Evolutionary conservation across 257 asterid species (phyloP).

Genomic region (Nicotiana tabacum): DNA sequence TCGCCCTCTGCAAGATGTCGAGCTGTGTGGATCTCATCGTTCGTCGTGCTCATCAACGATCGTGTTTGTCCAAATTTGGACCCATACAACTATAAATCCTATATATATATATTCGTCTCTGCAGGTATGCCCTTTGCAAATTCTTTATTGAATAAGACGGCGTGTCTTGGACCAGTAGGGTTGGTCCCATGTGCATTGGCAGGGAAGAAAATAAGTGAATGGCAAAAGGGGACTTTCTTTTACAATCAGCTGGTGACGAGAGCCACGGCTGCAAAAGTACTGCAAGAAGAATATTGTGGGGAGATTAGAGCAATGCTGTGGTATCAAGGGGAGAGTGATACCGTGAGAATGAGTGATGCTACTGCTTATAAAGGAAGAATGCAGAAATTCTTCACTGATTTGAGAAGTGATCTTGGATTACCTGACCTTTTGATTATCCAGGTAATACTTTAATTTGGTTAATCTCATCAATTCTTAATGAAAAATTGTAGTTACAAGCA

Average conservation of each 20-base stretch:
- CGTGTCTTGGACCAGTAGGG: conserved; percentile 17
- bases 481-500: no score
- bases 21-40: no score
- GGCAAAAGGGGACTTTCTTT: conserved; percentile 24
- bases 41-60: no score
- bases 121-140: conserved; percentile 34
- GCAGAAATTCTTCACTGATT: conserved; percentile 19
- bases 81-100: neutral
- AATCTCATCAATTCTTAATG: no score
- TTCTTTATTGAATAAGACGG: conserved; percentile 11
- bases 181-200: conserved; percentile 41
- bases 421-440: conserved; percentile 23
- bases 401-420: conserved; percentile 19
- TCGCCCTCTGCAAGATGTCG: no score
- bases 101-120: neutral
- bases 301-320: conserved; percentile 24
- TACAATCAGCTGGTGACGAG: conserved; percentile 26
- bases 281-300: conserved; percentile 1
- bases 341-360: conserved; percentile 11
- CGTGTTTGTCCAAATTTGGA: no score
- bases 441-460: conserved; percentile 5
- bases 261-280: conserved; percentile 5
- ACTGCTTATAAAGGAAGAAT: conserved; percentile 17
- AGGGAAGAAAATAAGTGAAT: conserved; percentile 29
- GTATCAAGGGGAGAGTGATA: conserved; percentile 43